These are phyloP conservation scores for Litsea cubeba DNA, from an alignment of 164 flowering plant species.

Conservation along the genomic window DNA sequence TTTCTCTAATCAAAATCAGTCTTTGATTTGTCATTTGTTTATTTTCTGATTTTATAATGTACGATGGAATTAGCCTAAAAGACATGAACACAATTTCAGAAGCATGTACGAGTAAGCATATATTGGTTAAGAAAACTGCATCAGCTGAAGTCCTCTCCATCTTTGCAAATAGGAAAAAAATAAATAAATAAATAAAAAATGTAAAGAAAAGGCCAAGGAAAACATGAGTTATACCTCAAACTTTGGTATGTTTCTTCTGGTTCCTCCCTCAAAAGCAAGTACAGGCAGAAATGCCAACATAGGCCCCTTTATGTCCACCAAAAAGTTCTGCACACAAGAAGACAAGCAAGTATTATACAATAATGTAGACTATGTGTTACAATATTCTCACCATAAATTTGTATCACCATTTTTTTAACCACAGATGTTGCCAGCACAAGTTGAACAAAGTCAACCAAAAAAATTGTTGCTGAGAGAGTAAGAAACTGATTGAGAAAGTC, in stretches of 20 bases:
- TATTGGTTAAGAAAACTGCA: neutral
- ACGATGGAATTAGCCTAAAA: too few species aligned
- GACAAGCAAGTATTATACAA: neutral
- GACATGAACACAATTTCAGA: too few species aligned
- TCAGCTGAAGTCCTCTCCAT: neutral
- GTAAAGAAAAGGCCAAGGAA: neutral
- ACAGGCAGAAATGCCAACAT: constrained; percentile 79
- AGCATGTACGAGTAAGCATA: too few species aligned
- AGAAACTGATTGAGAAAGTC: too few species aligned
- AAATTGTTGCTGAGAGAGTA: too few species aligned
- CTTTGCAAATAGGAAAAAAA: too few species aligned
- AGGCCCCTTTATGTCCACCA: constrained; percentile 91
- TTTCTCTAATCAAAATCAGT: too few species aligned
- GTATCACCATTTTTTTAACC: neutral
- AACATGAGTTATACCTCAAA: constrained; percentile 56
- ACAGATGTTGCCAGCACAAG: neutral
- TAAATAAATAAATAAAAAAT: too few species aligned
- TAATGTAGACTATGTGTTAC: neutral
- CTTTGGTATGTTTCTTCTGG: constrained; percentile 88
- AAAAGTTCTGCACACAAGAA: constrained; percentile 60
- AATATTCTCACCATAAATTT: neutral
- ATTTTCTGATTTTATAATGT: too few species aligned
- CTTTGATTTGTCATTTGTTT: too few species aligned
- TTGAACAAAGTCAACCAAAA: neutral
- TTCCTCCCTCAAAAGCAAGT: constrained; percentile 98